Conservation (phyloP, 768 basidiomycete species). For the Kondoa subrosea region DNA sequence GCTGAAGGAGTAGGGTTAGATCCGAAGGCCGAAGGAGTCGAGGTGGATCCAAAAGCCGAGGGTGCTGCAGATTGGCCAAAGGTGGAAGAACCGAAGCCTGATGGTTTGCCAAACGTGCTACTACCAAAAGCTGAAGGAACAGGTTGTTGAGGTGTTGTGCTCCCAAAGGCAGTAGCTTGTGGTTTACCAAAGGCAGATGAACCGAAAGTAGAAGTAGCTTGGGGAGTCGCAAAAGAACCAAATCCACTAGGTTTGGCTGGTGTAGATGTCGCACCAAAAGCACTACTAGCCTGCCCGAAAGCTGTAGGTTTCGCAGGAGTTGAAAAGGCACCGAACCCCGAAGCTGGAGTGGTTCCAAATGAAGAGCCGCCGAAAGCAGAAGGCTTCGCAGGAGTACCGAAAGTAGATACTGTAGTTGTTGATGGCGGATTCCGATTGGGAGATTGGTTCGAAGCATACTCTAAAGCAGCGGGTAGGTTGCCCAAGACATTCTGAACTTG, state of each 20-base stretch:
- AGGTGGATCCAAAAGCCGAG: too few species aligned
- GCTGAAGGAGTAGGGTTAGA: background rate
- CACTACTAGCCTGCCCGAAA: background rate
- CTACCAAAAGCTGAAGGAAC: constrained; percentile 1
- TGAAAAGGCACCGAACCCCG: background rate
- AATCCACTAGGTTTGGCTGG: constrained; percentile 5
- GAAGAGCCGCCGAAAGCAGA: constrained; percentile 6
- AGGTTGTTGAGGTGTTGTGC: constrained; percentile 12
- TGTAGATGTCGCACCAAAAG: constrained; percentile 1
- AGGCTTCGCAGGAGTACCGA: background rate
- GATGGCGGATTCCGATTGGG: background rate
- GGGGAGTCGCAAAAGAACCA: too few species aligned
- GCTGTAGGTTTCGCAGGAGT: background rate
- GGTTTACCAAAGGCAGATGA: constrained; percentile 3
- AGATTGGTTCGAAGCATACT: constrained; percentile 12
- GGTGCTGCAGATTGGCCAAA: too few species aligned
- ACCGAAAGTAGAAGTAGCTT: too few species aligned
- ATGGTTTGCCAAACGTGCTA: constrained; percentile 16
- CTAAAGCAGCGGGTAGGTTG: constrained; percentile 16
- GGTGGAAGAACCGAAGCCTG: constrained; percentile 8
- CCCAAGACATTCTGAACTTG: constrained; percentile 7
- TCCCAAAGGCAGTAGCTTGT: constrained; percentile 11
- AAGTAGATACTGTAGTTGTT: background rate
- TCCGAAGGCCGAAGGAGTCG: constrained; percentile 6
- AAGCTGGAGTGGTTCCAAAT: constrained; percentile 1